phyloP scores from a whole-genome alignment of 345 rosid species.

The Hypericum perforatum region DNA sequence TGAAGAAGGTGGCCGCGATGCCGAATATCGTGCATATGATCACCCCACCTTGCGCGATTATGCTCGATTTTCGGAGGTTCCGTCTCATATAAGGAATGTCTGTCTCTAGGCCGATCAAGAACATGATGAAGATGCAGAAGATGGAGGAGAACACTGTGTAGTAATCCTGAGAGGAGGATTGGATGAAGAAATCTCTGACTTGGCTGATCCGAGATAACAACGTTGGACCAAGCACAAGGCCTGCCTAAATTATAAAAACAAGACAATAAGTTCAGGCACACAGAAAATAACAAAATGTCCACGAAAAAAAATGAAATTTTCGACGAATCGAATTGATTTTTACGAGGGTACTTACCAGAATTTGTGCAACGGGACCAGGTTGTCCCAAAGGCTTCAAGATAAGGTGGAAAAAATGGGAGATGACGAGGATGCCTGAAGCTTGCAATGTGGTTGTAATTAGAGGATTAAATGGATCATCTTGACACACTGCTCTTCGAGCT shows the following conservation, averaged over 20 bases:
- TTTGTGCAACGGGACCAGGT: conserved; percentile 81
- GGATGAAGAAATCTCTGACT: conserved; percentile 38
- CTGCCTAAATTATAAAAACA: conserved; percentile 43
- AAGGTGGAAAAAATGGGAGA: conserved; percentile 74
- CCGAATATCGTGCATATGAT: conserved; percentile 30
- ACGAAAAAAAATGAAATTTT: no score
- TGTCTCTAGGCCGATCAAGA: conserved; percentile 63
- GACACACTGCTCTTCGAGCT: conserved; percentile 18
- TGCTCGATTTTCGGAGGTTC: conserved; percentile 34
- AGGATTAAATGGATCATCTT: conserved; percentile 53
- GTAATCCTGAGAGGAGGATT: conserved; percentile 44
- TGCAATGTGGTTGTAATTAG: conserved; percentile 48
- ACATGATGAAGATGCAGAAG: conserved; percentile 57
- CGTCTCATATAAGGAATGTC: conserved; percentile 48
- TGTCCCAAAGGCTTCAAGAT: conserved; percentile 62
- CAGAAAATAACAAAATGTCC: no score
- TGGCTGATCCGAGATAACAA: conserved; percentile 37
- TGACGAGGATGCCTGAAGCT: conserved; percentile 63
- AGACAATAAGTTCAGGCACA: neutral
- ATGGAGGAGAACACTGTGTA: conserved; percentile 36
- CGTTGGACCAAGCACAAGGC: conserved; percentile 61
- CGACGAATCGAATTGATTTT: no score
- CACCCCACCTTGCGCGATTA: conserved; percentile 40
- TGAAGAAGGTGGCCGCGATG: conserved; percentile 23
- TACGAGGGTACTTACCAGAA: conserved; percentile 39